Evolutionary conservation across 2,329 filamentous ascomycete species (phyloP).

Genomic region (Ramularia endophylla): DNA sequence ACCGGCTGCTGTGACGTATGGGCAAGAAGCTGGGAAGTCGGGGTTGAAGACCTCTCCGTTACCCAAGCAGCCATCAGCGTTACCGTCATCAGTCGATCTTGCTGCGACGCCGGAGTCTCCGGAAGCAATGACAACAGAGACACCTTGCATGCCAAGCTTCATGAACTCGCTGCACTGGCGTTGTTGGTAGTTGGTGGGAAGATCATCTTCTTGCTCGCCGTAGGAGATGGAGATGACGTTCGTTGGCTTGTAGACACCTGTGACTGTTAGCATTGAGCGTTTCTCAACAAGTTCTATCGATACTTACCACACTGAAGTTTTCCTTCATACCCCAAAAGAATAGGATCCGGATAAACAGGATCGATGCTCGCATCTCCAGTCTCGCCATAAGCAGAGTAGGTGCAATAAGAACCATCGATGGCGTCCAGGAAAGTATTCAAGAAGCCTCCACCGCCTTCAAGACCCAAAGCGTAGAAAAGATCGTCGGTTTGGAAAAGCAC

Average conservation of each 20-base stretch:
- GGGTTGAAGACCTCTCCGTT: constrained; percentile 37
- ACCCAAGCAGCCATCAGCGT: constrained; percentile 32
- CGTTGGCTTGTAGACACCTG: constrained; percentile 48
- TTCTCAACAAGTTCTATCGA: no score
- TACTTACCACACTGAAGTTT: constrained; percentile 37
- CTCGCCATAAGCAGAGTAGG: constrained; percentile 30
- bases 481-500: constrained; percentile 46
- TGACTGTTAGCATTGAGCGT: constrained; percentile 1
- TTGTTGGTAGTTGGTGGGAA: constrained; percentile 51
- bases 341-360: constrained; percentile 40
- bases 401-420: constrained; percentile 51
- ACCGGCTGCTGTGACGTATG: constrained; percentile 37
- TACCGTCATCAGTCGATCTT: constrained; percentile 31
- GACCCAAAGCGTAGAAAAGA: constrained; percentile 27
- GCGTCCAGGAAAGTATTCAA: constrained; percentile 43
- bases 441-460: constrained; percentile 30
- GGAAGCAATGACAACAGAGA: constrained; percentile 45
- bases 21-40: constrained; percentile 34
- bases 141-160: constrained; percentile 47
- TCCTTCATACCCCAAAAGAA: constrained; percentile 39
- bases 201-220: constrained; percentile 49
- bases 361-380: constrained; percentile 47
- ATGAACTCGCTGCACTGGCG: constrained; percentile 41
- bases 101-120: constrained; percentile 41
- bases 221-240: constrained; percentile 58